Evolutionary conservation across 257 asterid genomes (phyloP), one percentile per base, ranked within the genome.

Genomic region (Oldenlandia corymbosa): DNA sequence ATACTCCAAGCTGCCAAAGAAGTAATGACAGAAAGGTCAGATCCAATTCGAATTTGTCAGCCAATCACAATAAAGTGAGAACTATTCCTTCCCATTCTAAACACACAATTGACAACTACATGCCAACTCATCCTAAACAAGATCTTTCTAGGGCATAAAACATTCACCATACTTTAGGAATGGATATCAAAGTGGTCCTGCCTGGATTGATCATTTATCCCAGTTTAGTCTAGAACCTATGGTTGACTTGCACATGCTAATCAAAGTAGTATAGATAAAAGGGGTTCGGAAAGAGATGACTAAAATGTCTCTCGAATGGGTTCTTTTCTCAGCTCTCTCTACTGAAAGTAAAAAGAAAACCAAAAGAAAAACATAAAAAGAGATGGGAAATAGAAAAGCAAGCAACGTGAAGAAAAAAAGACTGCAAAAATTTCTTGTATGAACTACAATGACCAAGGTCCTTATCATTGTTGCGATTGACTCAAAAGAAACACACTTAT

Each of bases 1-100:
- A 92, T 73, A 88, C 91, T 76, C 99, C 97, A 67, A 92, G 95
- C 99, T 92, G 94, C 53, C 64, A 72, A 71, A 69, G 30, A 75
- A 32, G 66, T 66, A 68, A 62, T 56, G 42, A n/a, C 48, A 13
- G 58, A 71, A 28, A 65, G 45, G 69, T 73, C 65, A 66, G 59
- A 24, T 20, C 45, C 24, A 32, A 69, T 43, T 31, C 56, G 46
- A 30, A 63, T 59, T 47, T 32, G 24, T 47, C 46, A 62, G 46
- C 23, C 13, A 31, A 31, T 39, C 23, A 16, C 10, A 21, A 0
- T 0, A 11, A 31, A 32, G 21, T 14, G n/a, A n/a, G n/a, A n/a
- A n/a, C n/a, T n/a, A n/a, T n/a, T n/a, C n/a, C n/a, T n/a, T n/a
- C n/a, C n/a, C 61, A 56, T 56, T 39, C 37, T 56, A 14, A 18